Conservation (phyloP, 768 basidiomycete genomes). For the Suillus placidus region DNA sequence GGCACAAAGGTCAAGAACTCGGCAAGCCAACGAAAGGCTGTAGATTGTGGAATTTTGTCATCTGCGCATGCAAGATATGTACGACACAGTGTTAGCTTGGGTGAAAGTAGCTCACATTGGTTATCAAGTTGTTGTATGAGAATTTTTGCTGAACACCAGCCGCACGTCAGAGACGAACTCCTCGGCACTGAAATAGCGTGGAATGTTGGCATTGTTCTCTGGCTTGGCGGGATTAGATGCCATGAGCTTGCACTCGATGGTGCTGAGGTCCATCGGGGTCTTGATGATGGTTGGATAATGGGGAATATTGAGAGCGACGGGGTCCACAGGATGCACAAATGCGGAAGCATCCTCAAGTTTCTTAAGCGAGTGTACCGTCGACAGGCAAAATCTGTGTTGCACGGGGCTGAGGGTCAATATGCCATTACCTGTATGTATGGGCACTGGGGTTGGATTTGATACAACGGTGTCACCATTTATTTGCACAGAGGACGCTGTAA, state of each 20-base stretch:
- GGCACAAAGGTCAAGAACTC: slow-evolving; percentile 87
- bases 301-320: slow-evolving; percentile 78
- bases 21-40: slow-evolving; percentile 90
- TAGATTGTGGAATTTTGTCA: slow-evolving; percentile 93
- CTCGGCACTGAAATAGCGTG: slow-evolving; percentile 75
- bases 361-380: slow-evolving; percentile 80
- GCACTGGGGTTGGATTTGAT: slow-evolving; percentile 19
- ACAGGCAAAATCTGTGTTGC: slow-evolving; percentile 81
- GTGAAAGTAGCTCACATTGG: slow-evolving; percentile 61
- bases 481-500: slow-evolving; percentile 45
- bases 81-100: slow-evolving; percentile 9
- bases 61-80: slow-evolving; percentile 53
- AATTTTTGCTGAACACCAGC: slow-evolving; percentile 91
- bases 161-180: slow-evolving; percentile 87
- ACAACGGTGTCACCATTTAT: slow-evolving; percentile 27
- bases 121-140: slow-evolving; percentile 82
- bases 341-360: slow-evolving; percentile 82
- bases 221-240: slow-evolving; percentile 81
- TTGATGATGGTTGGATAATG: slow-evolving; percentile 89
- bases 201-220: slow-evolving; percentile 67
- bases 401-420: slow-evolving; percentile 54
- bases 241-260: slow-evolving; percentile 84
- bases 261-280: slow-evolving; percentile 92
- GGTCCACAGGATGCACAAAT: slow-evolving; percentile 89
- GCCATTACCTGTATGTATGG: slow-evolving; percentile 12